Base-by-base conservation (phyloP, 306 rosid species). In the Styphnolobium japonicum region DNA sequence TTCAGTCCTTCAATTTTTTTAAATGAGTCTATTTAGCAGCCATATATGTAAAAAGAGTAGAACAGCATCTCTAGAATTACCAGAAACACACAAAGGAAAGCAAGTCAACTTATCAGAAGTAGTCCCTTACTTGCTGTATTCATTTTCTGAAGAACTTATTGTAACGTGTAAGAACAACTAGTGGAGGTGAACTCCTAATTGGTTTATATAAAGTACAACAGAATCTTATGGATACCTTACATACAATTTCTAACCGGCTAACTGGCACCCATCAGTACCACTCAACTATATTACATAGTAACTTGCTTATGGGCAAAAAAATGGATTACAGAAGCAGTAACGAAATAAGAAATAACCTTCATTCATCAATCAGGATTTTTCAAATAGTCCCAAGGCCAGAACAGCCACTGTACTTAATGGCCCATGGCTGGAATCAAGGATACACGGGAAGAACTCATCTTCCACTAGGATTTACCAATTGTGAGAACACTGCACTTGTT, bases 401-500 rank as follows among this genome's bases (percentile, higher is more conserved):
- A 80, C 69, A 76, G 66, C 88, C 72, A 34, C 31, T 60, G 58
- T 74, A 62, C 79, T 83, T 75, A 27, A 73, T 23, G 27, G 78
- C 42, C 15, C 15, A 63, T 29, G 77, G 78, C 48, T 43, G 46
- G 76, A 82, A 84, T 72, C 70, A 81, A 37, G 46, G 43, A 75
- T 42, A 46, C 57, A 71, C 42, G 22, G 53, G 77, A 77, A 73
- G 45, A 73, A 75, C 85, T 92, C 90, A 94, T 86, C 98, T 87
- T 68, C 98, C 98, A 0, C 95, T 89, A 64, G 98, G 98, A 84
- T 94, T 88, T 48, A 94, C 98, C 43, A 94, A 89, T 85, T 94
- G 98, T 4, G 98, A 94, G 85, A 94, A 94, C 56, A 94, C 98
- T 25, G 97, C 93, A 86, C 97, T 94, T 39, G 98, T 92, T 19